Percentiles rank a stretch among this genome's conserved stretches.
Conservation (phyloP, 1,284 basidiomycete genomes). For the Trichosporon sp. region DNA sequence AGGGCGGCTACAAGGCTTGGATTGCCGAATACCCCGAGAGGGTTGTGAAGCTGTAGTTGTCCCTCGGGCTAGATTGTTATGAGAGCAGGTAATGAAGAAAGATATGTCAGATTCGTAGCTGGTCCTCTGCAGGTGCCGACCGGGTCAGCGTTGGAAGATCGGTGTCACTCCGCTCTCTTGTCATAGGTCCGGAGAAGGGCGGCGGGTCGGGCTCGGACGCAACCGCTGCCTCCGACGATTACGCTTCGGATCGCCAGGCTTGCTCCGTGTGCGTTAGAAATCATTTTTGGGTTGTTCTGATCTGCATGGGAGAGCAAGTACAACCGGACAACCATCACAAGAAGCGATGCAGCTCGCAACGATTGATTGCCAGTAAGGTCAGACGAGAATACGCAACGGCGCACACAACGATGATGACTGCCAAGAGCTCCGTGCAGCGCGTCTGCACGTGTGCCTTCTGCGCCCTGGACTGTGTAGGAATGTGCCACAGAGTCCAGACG, state of each 20-base stretch:
- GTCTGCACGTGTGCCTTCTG: no score
- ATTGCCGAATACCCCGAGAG: slow-evolving; percentile 14
- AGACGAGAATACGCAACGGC: no score
- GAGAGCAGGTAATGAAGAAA: background rate
- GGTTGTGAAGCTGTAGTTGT: slow-evolving; percentile 12
- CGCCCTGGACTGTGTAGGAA: background rate
- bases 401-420: no score
- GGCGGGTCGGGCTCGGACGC: background rate
- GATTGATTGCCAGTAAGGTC: no score
- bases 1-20: slow-evolving; percentile 38
- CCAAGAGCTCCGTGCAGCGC: no score
- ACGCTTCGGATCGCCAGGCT: background rate
- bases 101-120: no score
- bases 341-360: no score
- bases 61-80: background rate
- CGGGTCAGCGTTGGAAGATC: background rate
- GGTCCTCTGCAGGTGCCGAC: background rate
- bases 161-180: background rate
- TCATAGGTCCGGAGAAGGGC: no score
- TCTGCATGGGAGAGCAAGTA: no score
- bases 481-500: background rate
- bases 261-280: no score
- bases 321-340: no score
- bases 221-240: background rate
- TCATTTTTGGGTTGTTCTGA: no score